phyloP scores from a whole-genome alignment of 2,329 filamentous ascomycete species.

The Venturia asperata region DNA sequence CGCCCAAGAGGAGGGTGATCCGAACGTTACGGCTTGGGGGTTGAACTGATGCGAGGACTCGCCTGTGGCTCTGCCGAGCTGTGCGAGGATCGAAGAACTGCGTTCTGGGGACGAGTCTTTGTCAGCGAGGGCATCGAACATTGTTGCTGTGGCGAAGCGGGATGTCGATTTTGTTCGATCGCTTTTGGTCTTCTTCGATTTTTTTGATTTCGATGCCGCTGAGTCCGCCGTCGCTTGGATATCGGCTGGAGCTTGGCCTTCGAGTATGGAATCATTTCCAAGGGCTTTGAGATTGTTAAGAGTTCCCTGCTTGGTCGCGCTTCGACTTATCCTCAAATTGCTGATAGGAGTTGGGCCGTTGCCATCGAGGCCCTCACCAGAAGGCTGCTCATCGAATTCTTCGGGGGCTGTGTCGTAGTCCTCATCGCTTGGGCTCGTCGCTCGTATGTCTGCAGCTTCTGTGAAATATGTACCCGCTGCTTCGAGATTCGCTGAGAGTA shows the following conservation, averaged over 20 bases:
- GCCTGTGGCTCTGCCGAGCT: neutral
- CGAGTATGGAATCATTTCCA: no score
- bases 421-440: conserved; percentile 15
- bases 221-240: neutral
- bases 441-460: conserved; percentile 21
- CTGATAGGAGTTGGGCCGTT: neutral
- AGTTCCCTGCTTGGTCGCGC: neutral
- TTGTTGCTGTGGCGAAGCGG: conserved; percentile 16
- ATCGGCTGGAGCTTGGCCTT: no score
- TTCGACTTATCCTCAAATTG: neutral
- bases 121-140: conserved; percentile 21
- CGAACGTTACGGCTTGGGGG: neutral
- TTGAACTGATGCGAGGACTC: neutral
- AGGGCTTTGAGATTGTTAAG: neutral
- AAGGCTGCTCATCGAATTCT: neutral
- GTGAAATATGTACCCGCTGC: conserved; percentile 31
- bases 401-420: conserved; percentile 13
- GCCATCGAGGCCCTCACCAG: neutral
- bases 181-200: neutral
- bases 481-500: conserved; percentile 47
- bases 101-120: conserved; percentile 24
- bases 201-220: neutral
- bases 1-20: neutral
- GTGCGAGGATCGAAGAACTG: neutral
- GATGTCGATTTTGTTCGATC: neutral